These are phyloP conservation scores for Tricholoma matsutake DNA, from an alignment of 768 basidiomycete species.

Conservation along the genomic window DNA sequence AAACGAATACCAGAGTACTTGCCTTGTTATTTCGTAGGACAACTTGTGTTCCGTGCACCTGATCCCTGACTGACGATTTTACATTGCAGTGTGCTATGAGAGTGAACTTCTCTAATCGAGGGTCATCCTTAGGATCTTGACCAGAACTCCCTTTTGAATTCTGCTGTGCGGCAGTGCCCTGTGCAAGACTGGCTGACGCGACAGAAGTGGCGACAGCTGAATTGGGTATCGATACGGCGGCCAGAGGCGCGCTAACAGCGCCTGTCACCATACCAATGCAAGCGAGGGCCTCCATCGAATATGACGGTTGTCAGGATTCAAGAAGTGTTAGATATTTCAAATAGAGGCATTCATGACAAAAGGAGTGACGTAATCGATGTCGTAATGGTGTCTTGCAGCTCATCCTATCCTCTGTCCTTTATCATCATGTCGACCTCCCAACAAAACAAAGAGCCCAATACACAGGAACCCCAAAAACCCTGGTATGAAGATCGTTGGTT, in stretches of 20 bases:
- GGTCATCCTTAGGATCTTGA: slow-evolving; percentile 23
- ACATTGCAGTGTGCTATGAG: slow-evolving; percentile 15
- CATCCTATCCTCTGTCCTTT: neutral
- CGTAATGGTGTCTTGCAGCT: neutral
- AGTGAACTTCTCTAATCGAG: slow-evolving; percentile 27
- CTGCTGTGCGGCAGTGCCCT: slow-evolving; percentile 23
- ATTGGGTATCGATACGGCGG: slow-evolving; percentile 25
- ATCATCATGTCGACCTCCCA: neutral
- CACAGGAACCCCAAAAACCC: neutral
- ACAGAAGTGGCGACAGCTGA: slow-evolving; percentile 23
- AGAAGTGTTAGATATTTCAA: neutral
- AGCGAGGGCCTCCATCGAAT: slow-evolving; percentile 16
- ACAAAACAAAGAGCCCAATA: neutral
- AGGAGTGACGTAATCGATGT: neutral
- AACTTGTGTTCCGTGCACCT: slow-evolving; percentile 23
- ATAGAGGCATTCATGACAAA: neutral
- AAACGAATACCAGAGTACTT: neutral
- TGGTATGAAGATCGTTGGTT: neutral
- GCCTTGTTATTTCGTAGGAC: slow-evolving; percentile 27
- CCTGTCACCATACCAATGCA: slow-evolving; percentile 26
- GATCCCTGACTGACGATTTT: slow-evolving; percentile 6
- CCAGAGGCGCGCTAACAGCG: slow-evolving; percentile 25
- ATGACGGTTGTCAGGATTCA: no score
- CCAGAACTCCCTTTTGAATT: slow-evolving; percentile 5
- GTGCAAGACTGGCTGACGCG: neutral